These are phyloP conservation scores for Candida suzukii DNA, from an alignment of 805 yeast species.

Conservation along the genomic window DNA sequence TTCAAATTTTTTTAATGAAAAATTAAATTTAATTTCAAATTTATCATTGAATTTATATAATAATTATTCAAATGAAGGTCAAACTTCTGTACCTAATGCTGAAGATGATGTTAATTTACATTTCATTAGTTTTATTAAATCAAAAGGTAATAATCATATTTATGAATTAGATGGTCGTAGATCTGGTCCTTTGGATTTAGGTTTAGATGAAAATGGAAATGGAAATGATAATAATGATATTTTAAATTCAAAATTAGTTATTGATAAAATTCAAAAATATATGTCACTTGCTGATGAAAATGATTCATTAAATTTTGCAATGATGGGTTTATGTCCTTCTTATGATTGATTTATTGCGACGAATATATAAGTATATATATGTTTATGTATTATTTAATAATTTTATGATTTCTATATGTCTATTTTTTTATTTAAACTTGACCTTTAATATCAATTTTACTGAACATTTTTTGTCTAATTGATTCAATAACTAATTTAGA, in stretches of 20 bases:
- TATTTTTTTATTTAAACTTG: slow-evolving; percentile 42
- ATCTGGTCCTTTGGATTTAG: slow-evolving; percentile 64
- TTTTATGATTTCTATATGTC: no score
- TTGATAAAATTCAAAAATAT: slow-evolving; percentile 56
- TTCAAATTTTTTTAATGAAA: slow-evolving; percentile 13
- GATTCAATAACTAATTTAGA: slow-evolving; percentile 17
- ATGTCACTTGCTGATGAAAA: slow-evolving; percentile 54
- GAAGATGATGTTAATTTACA: slow-evolving; percentile 56
- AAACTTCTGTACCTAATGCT: slow-evolving; percentile 61
- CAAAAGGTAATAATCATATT: slow-evolving; percentile 42
- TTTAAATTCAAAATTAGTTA: slow-evolving; percentile 42
- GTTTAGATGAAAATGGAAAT: slow-evolving; percentile 15
- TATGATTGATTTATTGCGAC: slow-evolving; percentile 35
- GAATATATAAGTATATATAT: neutral
- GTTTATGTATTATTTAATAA: neutral
- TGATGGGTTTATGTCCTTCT: slow-evolving; percentile 68
- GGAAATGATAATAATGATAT: slow-evolving; percentile 37
- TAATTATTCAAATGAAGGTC: slow-evolving; percentile 45
- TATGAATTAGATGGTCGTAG: slow-evolving; percentile 90
- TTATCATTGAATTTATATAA: slow-evolving; percentile 28
- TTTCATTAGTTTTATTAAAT: slow-evolving; percentile 65
- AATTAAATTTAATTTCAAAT: slow-evolving; percentile 21
- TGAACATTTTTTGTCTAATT: slow-evolving; percentile 28
- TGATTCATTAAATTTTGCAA: slow-evolving; percentile 59
- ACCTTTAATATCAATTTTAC: slow-evolving; percentile 83